Base-by-base conservation (phyloP, 169 alveolate species). In the Babesia gibsoni region DNA sequence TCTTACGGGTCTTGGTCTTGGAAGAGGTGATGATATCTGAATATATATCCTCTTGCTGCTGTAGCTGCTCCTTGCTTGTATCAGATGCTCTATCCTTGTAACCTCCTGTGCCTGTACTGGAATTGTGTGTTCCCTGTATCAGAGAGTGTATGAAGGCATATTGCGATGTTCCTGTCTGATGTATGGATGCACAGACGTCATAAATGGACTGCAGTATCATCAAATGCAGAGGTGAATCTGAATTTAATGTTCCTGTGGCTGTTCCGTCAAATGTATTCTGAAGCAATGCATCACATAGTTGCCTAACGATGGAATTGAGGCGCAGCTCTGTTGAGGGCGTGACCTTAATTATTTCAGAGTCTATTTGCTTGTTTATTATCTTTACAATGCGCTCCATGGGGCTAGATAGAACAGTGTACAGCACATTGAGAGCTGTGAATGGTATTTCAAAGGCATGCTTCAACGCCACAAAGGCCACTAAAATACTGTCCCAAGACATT, bases 341-440 rank as follows among this genome's bases (percentile, higher is more conserved):
- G 22, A 69, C 72, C n/a, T 69, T 69, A 25, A 69, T 69, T 30
- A 49, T 69, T 23, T 69, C 81, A 4, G 81, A 69, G n/a, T 69
- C 81, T 29, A 58, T 56, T 33, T 58, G 69, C 53, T 58, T 69
- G 37, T 58, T 69, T 3, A 69, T 53, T 0, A 57, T 58, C 41
- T 58, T 61, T 16, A 69, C 64, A 8, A 69, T 49, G 43, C 53
- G 65, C 30, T 69, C 81, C 70, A 69, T 56, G 23, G 56, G 52
- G n/a, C 67, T 52, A 4, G 64, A 49, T 18, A 52, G 42, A 25
- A 57, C 61, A 4, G 73, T 49, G 35, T 73, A 73, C 25, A 73
- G 36, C 3, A 73, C 50, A 18, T 57, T 61, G 33, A 73, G 52
- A n/a, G 77, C 61, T 4, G 78, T 73, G 33, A 73, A 73, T 5